Evolutionary conservation across 345 rosid genomes (phyloP).

Genomic region (Gossypium thurberi): DNA sequence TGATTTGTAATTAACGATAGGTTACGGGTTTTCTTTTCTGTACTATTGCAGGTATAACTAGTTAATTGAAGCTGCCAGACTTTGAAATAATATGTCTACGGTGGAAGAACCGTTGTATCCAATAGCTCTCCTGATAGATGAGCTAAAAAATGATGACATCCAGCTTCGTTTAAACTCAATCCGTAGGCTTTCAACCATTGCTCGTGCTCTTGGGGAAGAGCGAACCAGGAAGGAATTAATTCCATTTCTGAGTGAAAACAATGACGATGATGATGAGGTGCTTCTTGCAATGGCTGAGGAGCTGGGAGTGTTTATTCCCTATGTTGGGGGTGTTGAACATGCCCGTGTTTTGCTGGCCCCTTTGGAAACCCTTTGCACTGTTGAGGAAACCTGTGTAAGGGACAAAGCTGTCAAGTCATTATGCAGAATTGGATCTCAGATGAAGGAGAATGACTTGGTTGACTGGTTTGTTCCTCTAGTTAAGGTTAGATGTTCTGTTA

Average conservation of each 20-base stretch:
- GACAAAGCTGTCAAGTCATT: slow-evolving; percentile 82
- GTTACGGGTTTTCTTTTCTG: not conserved
- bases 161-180: slow-evolving; percentile 90
- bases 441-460: slow-evolving; percentile 76
- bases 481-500: slow-evolving; percentile 46
- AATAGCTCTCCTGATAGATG: slow-evolving; percentile 80
- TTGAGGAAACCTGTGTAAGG: slow-evolving; percentile 93
- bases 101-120: slow-evolving; percentile 87
- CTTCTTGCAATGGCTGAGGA: slow-evolving; percentile 96
- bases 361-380: slow-evolving; percentile 73
- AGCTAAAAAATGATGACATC: slow-evolving; percentile 91
- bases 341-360: slow-evolving; percentile 76
- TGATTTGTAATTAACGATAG: not conserved
- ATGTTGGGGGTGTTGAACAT: slow-evolving; percentile 84
- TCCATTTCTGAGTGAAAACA: slow-evolving; percentile 86
- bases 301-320: slow-evolving; percentile 81
- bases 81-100: slow-evolving; percentile 49
- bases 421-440: slow-evolving; percentile 84
- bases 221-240: slow-evolving; percentile 84
- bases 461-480: slow-evolving; percentile 73
- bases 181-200: slow-evolving; percentile 81
- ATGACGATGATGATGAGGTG: slow-evolving; percentile 94
- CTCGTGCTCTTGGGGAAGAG: slow-evolving; percentile 96
- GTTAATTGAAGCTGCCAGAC: not conserved
- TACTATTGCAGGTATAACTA: not conserved